Evolutionary conservation across 1,284 basidiomycete genomes (phyloP).

Genomic region (Cryptococcus hybrid): DNA sequence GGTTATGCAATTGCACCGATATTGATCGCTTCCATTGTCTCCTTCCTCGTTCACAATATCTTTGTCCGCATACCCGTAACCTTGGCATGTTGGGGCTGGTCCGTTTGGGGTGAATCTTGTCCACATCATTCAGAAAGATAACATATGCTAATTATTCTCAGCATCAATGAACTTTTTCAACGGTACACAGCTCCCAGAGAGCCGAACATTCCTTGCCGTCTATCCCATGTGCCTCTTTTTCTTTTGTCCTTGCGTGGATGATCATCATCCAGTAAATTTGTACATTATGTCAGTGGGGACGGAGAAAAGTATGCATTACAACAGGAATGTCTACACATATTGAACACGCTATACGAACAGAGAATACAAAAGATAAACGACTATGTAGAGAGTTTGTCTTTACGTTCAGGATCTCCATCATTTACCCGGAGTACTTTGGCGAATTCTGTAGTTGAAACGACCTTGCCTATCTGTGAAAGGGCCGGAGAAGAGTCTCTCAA

Average conservation of each 20-base stretch:
- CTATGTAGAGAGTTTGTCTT: slow-evolving; percentile 32
- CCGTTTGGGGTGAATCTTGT: slow-evolving; percentile 78
- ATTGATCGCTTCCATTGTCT: slow-evolving; percentile 79
- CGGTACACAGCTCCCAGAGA: slow-evolving; percentile 85
- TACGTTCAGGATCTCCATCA: slow-evolving; percentile 58
- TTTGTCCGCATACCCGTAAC: slow-evolving; percentile 78
- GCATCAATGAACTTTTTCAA: slow-evolving; percentile 92
- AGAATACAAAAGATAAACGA: not conserved
- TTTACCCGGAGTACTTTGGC: slow-evolving; percentile 84
- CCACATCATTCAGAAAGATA: not conserved
- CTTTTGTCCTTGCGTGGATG: slow-evolving; percentile 78
- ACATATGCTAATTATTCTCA: slow-evolving; percentile 38
- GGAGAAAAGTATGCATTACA: not conserved
- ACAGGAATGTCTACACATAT: not conserved
- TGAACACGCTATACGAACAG: not conserved
- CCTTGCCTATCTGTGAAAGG: slow-evolving; percentile 83
- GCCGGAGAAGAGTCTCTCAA: slow-evolving; percentile 76
- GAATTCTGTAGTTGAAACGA: slow-evolving; percentile 84
- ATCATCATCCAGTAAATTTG: slow-evolving; percentile 75
- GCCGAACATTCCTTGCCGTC: slow-evolving; percentile 82
- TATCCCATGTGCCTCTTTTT: slow-evolving; percentile 73
- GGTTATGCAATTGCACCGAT: slow-evolving; percentile 89
- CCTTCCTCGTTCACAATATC: slow-evolving; percentile 75
- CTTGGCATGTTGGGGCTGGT: slow-evolving; percentile 85
- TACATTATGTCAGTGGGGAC: not conserved